Percentiles rank a stretch among this genome's conserved stretches.
phyloP scores from a whole-genome alignment of 2,329 filamentous ascomycete species.

The Ophiocordyceps sinensis region DNA sequence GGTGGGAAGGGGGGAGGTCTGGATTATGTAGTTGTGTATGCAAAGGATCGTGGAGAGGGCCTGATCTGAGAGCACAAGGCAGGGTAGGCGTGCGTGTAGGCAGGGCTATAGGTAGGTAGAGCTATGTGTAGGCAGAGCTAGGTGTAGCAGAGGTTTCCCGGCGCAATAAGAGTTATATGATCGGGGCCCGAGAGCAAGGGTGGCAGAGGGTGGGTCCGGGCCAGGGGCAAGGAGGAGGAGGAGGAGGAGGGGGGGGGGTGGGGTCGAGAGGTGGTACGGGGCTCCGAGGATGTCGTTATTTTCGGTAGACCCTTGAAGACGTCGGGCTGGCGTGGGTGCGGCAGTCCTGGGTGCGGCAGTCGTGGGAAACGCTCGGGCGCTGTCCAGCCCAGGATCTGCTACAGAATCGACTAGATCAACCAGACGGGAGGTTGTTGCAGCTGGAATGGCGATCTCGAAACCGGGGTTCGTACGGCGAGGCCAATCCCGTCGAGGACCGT shows the following conservation, averaged over 20 bases:
- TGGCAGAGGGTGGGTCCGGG: constrained; percentile 3
- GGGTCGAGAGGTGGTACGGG: constrained; percentile 4
- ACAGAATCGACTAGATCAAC: constrained; percentile 8
- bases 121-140: neutral
- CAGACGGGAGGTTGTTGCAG: constrained; percentile 4
- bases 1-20: neutral
- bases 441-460: constrained; percentile 6
- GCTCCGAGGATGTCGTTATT: constrained; percentile 3
- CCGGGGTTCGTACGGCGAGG: neutral
- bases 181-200: constrained; percentile 5
- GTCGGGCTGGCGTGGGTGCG: constrained; percentile 2
- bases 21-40: constrained; percentile 1
- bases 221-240: constrained; percentile 4
- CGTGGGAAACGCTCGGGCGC: constrained; percentile 7
- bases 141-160: constrained; percentile 1
- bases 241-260: constrained; percentile 3
- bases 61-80: neutral
- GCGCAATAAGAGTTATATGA: constrained; percentile 3
- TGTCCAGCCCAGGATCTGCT: constrained; percentile 5
- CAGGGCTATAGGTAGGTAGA: neutral
- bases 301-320: constrained; percentile 1
- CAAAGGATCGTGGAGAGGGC: neutral
- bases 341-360: constrained; percentile 4
- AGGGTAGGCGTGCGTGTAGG: neutral
- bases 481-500: neutral